A percentile compares a stretch with the other conserved stretches of the same genome.
Evolutionary conservation across 106 monocot species (phyloP).

Genomic region (Cymbidium sinense): DNA sequence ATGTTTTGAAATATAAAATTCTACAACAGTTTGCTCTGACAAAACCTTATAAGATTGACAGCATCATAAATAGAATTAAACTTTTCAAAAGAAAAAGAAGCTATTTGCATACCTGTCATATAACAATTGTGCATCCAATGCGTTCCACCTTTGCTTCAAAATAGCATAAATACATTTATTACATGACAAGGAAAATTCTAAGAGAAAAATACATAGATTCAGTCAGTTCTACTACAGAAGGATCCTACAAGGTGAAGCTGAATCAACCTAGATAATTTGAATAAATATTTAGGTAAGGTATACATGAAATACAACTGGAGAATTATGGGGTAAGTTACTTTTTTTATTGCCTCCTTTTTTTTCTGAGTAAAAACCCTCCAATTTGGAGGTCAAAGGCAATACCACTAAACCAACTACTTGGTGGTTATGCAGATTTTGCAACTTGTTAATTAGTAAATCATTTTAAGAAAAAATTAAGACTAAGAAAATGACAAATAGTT

Average conservation of each 20-base stretch:
- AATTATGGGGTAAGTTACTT: too few relatives aligned
- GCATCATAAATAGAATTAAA: background rate
- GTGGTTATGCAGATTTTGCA: too few relatives aligned
- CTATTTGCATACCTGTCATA: conserved; percentile 9
- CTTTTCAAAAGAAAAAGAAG: background rate
- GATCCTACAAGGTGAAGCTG: background rate
- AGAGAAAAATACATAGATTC: background rate
- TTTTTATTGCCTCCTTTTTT: too few relatives aligned
- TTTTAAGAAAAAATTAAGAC: too few relatives aligned
- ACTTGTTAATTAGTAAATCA: too few relatives aligned
- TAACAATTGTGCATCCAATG: conserved; percentile 5
- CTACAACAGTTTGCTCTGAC: background rate
- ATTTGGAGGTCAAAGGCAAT: too few relatives aligned
- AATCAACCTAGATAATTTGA: background rate
- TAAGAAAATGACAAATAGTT: too few relatives aligned
- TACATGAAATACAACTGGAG: too few relatives aligned
- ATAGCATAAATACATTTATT: background rate
- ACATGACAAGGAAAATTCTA: background rate
- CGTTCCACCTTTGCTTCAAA: conserved; percentile 8
- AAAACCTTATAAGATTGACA: background rate
- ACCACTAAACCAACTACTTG: too few relatives aligned
- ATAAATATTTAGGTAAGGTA: too few relatives aligned
- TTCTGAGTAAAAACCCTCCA: too few relatives aligned
- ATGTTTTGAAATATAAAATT: background rate
- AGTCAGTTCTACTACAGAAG: background rate